These are phyloP conservation scores for Trichosporon sp. DNA, from an alignment of 1,284 basidiomycete genomes.

Conservation along the genomic window DNA sequence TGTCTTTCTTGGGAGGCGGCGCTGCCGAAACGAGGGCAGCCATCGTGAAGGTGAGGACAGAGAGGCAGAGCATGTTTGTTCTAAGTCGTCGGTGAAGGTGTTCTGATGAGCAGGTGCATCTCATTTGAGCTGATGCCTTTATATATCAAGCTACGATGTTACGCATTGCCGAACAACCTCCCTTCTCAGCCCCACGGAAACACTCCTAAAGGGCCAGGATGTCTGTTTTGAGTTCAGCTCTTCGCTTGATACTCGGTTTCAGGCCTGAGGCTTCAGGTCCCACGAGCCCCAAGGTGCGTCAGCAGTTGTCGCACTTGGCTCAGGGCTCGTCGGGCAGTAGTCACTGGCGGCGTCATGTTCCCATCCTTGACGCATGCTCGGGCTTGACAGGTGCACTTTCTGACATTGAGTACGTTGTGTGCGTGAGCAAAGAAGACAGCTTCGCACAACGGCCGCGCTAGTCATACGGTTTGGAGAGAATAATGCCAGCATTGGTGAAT, in stretches of 20 bases:
- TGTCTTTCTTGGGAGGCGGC: conserved; percentile 1
- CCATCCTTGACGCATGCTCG: neutral
- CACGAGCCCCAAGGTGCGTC: neutral
- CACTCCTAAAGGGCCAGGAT: neutral
- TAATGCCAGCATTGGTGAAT: too few relatives aligned
- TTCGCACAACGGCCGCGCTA: too few relatives aligned
- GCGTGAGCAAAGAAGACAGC: neutral
- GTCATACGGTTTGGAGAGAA: too few relatives aligned
- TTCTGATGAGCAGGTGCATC: neutral
- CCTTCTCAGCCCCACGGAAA: conserved; percentile 3
- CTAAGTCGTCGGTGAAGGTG: neutral
- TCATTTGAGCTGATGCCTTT: neutral
- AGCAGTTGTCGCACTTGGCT: conserved; percentile 1
- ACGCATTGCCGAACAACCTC: neutral
- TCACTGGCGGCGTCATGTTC: neutral
- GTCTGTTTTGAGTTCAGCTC: neutral
- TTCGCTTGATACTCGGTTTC: neutral
- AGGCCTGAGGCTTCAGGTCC: neutral
- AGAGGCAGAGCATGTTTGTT: neutral
- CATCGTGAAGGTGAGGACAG: neutral
- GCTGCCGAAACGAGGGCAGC: neutral
- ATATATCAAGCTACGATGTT: neutral
- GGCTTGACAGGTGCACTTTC: neutral
- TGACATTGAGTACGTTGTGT: neutral
- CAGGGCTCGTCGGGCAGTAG: neutral